Base-by-base conservation (phyloP, 352 stramenopile genomes). In the Globisporangium okanoganense region DNA sequence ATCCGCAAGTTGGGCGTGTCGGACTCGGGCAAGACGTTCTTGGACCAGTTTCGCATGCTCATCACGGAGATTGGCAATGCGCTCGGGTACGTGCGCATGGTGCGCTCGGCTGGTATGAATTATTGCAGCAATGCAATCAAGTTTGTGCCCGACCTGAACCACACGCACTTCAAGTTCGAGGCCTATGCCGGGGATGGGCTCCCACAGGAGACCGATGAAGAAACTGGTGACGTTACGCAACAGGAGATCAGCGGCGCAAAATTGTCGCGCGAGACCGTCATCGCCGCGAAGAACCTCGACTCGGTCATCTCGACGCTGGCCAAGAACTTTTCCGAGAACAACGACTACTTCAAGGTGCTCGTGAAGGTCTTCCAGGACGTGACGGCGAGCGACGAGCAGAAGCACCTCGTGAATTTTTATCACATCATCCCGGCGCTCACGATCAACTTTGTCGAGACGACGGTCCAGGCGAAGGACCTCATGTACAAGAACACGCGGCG, bases 401-500 rank as follows among this genome's bases (percentile, higher is more conserved):
- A 94, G 54, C 90, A 97, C 70, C 74, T 98, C 25, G 82, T 93
- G 53, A 96, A 96, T 65, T 98, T 98, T 56, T 97, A 92, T 65
- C 83, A 80, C 31, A 96, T 97, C 59, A 68, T 97, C 6, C 90
- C 88, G 0, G 85, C 90, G 24, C 70, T 96, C 48, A 95, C 84
- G 16, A 92, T 97, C 67, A 94, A 96, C 66, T 96, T 95, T 57
- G 82, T 95, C 47, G 87, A 95, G 65, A 94, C 83, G 20, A 92
- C 84, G 33, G 86, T 95, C 29, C 86, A 95, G 67, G 86, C 85
- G 12, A 98, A 98, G 71, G 95, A 98, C 67, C 79, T 96, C 47
- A 97, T 98, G 90, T 96, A 97, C 74, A 98, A 98, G 79, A 97
- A 97, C 67, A 96, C 91, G 24, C 81, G 87, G 7, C 79, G 82